Conservation (phyloP, 441 rosid genomes). For the Capsella rubella region DNA sequence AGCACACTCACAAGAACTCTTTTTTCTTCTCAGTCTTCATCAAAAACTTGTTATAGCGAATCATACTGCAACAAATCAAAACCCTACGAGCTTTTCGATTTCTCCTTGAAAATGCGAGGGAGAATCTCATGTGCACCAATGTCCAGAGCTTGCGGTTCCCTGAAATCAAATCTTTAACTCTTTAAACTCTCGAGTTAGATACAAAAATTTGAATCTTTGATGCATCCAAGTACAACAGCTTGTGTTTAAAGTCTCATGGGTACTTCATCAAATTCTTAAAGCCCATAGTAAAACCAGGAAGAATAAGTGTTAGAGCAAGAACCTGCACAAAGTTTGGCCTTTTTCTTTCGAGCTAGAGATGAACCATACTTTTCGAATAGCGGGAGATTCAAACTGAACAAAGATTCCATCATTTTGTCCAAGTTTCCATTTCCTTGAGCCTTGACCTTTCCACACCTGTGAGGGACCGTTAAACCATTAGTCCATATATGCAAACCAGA, state of each 20-base stretch:
- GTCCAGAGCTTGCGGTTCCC: slow-evolving; percentile 88
- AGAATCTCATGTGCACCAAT: slow-evolving; percentile 76
- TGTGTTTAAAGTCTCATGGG: background rate
- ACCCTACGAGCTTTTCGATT: slow-evolving; percentile 37
- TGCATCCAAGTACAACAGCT: slow-evolving; percentile 6
- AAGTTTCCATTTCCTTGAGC: slow-evolving; percentile 96
- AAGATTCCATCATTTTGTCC: slow-evolving; percentile 93
- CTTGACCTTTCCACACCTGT: slow-evolving; percentile 99
- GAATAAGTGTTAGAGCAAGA: slow-evolving; percentile 19
- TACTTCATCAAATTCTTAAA: slow-evolving; percentile 23
- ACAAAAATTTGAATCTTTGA: background rate
- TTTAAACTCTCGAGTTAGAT: background rate
- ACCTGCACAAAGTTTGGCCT: slow-evolving; percentile 91
- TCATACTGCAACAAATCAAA: slow-evolving; percentile 28
- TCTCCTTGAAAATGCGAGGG: slow-evolving; percentile 83
- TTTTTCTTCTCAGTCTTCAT: slow-evolving; percentile 23
- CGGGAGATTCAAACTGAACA: slow-evolving; percentile 84
- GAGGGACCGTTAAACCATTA: slow-evolving; percentile 27
- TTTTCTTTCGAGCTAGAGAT: slow-evolving; percentile 79
- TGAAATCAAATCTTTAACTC: slow-evolving; percentile 39
- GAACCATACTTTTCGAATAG: slow-evolving; percentile 80
- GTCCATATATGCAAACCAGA: slow-evolving; percentile 15
- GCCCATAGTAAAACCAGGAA: background rate
- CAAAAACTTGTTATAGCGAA: slow-evolving; percentile 32
- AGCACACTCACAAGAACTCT: slow-evolving; percentile 19